Evolutionary conservation across 306 rosid genomes (phyloP).

Genomic region (Begonia loranthoides): DNA sequence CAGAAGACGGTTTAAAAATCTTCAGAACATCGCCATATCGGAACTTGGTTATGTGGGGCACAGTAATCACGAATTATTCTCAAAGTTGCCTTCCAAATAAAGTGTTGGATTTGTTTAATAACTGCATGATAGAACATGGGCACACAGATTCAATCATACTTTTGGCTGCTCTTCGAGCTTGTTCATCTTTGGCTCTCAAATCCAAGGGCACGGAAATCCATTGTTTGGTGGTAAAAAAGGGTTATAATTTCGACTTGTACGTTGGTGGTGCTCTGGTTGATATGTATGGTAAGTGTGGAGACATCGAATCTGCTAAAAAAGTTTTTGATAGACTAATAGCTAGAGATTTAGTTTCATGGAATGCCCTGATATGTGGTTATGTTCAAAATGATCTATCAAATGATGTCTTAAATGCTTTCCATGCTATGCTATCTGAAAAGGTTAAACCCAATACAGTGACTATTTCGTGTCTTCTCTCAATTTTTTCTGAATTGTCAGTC

Average conservation of each 20-base stretch:
- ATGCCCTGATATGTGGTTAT: slow-evolving; percentile 25
- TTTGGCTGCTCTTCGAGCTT: slow-evolving; percentile 29
- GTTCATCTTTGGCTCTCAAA: slow-evolving; percentile 17
- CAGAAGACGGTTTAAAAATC: too few relatives aligned
- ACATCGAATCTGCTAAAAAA: slow-evolving; percentile 15
- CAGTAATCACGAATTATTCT: too few relatives aligned
- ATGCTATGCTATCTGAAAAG: slow-evolving; percentile 15
- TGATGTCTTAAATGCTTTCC: slow-evolving; percentile 20
- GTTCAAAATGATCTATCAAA: slow-evolving; percentile 14
- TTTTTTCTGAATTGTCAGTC: slow-evolving; percentile 21
- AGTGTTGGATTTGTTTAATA: slow-evolving; percentile 17
- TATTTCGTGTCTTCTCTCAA: slow-evolving; percentile 16
- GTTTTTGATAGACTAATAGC: slow-evolving; percentile 10
- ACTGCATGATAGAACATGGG: slow-evolving; percentile 7
- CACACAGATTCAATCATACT: slow-evolving; percentile 17
- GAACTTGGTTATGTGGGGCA: too few relatives aligned
- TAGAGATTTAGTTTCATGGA: slow-evolving; percentile 24
- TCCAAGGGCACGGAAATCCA: slow-evolving; percentile 5
- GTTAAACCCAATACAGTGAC: slow-evolving; percentile 19
- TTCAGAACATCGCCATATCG: too few relatives aligned
- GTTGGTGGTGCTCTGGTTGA: slow-evolving; percentile 8
- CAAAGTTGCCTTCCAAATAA: neutral
- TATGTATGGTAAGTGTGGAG: slow-evolving; percentile 27
- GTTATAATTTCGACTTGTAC: too few relatives aligned
- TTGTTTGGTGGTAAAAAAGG: too few relatives aligned